Base-by-base conservation (phyloP, 768 basidiomycete species). In the Paxillus ammoniavirescens region DNA sequence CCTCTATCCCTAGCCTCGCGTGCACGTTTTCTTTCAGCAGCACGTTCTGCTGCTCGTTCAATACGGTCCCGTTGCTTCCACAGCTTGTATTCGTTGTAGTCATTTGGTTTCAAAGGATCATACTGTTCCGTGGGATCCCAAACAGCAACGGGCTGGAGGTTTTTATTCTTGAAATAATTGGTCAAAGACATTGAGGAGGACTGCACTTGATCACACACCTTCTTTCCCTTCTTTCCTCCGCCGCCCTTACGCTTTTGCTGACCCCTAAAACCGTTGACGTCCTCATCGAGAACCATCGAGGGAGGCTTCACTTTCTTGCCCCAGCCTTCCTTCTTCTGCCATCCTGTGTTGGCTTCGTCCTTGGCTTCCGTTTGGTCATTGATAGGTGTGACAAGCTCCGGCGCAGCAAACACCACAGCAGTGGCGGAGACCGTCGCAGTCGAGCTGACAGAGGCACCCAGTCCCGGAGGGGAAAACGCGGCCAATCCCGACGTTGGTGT, bases 261-360 rank as follows among this genome's bases (percentile, higher is more conserved):
- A 12, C 78, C 62, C 62, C 83, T 87, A 70, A 87, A 94, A 1
- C 91, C 91, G 53, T 93, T 93, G 57, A 93, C 76, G 56, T 93
- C 90, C 55, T 93, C 92, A 55, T 93, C 91, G 9, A 94, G 80
- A 18, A 93, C 77, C 90, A 94, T 93, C 0, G 89, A 89, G 3
- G 92, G 92, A 14, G 92, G 91, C 62, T 92, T 92, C 65, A 93
- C 85, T 66, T 92, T 92, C 72, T 87, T 89, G 41, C 88, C 88
- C 91, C 91, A 92, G 59, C 85, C 84, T 58, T 84, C 81, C 46
- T 71, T 63, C 58, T 76, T 68, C 15, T 77, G 72, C 59, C 76
- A 72, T n/a, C 73, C 47, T 3, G 72, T 52, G 37, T 63, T 55
- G 14, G 69, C 58, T 42, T 67, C 63, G 6, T 65, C 59, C 38